Conservation (phyloP, 345 rosid genomes). For the Punica granatum region DNA sequence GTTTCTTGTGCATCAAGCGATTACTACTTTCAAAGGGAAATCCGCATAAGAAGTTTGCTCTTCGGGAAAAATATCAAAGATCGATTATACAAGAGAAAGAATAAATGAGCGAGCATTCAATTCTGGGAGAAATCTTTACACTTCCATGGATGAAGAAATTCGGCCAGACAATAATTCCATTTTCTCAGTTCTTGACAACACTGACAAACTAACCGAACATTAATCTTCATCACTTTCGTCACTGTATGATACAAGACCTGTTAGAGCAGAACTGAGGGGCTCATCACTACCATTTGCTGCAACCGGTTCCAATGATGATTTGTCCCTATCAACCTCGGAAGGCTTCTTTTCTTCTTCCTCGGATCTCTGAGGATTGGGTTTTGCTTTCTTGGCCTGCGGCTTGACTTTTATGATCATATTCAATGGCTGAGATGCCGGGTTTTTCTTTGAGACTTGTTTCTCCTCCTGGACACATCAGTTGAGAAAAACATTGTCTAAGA, state of each 20-base stretch:
- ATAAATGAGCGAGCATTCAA: neutral
- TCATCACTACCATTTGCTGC: conserved; percentile 15
- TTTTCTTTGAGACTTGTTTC: conserved; percentile 47
- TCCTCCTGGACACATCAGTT: conserved; percentile 41
- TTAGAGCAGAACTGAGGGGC: conserved; percentile 15
- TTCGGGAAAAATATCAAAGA: neutral
- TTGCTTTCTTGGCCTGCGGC: conserved; percentile 74
- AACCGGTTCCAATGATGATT: conserved; percentile 23
- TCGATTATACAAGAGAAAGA: neutral
- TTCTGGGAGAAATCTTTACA: neutral
- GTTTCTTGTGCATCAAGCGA: neutral
- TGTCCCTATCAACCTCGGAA: conserved; percentile 13
- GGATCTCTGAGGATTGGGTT: conserved; percentile 24
- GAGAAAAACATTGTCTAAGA: neutral
- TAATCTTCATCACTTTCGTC: conserved; percentile 80
- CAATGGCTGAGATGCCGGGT: conserved; percentile 45
- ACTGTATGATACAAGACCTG: conserved; percentile 73
- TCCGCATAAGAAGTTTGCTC: neutral
- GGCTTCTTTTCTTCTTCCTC: conserved; percentile 18
- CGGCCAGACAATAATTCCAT: no score
- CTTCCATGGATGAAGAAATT: no score
- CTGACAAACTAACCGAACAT: neutral
- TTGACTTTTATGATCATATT: conserved; percentile 62
- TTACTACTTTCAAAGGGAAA: neutral
- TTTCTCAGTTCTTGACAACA: neutral